Evolutionary conservation across 257 asterid genomes (phyloP), one percentile per base, ranked within the genome.

Genomic region (Petrea volubilis): DNA sequence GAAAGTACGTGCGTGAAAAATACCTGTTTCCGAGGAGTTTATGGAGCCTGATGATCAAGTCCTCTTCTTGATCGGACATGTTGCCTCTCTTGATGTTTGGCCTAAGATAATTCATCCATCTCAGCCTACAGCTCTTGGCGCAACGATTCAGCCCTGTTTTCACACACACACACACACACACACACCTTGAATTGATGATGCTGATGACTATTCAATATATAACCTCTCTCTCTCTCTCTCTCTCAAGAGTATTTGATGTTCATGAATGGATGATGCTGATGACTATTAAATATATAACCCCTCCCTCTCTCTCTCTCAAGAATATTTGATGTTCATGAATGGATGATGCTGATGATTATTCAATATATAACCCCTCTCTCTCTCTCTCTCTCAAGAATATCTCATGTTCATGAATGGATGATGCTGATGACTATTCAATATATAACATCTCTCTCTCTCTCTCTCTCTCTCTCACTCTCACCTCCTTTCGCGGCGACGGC

Each of bases 21-120:
- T 70, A 74, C 88, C 88, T 86, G 76, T 86, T 83, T 46, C 91
- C 91, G 0, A 83, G 80, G 36, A 83, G 88, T 56, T 74, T 85
- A 67, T 85, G 91, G 18, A 85, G 82, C 76, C 88, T 79, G 21
- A 86, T 71, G 58, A 86, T 83, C 83, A 86, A 79, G 71, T 86
- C 91, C 27, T 83, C 86, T 67, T 86, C 91, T 72, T 85, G 91
- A 43, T 85, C 91, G 20, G 86, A 83, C 59, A 85, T 80, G 43
- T 79, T 80, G 52, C 88, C 88, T 58, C 91, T 78, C 77, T 85
- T 85, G 70, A 85, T 85, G 55, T 82, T 80, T 46, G 88, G 90
- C 60, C 88, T 78, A 43, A 82, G 50, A 72, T 85, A 85, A 78
- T 85, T 85, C 91, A 85, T 83, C 91, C 91, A 83, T 74, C 88